These are phyloP conservation scores for Penicillium angulare DNA, from an alignment of 495 filamentous ascomycete genomes.

Conservation along the genomic window DNA sequence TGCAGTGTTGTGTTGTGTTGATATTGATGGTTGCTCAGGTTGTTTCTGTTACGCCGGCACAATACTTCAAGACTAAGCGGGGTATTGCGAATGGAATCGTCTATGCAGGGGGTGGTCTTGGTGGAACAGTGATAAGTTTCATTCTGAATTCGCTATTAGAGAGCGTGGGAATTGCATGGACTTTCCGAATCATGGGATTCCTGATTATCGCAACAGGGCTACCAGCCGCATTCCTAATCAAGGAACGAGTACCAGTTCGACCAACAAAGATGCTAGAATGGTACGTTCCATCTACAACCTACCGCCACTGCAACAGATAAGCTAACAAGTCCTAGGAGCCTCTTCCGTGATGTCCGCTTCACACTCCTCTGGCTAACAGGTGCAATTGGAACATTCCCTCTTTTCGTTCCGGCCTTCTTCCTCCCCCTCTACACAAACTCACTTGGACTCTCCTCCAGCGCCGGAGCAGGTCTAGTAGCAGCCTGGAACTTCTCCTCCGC, in stretches of 20 bases:
- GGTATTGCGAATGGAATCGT: constrained; percentile 59
- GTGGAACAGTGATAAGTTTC: constrained; percentile 50
- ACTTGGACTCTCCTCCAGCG: constrained; percentile 43
- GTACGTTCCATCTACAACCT: constrained; percentile 22
- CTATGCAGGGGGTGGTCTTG: constrained; percentile 53
- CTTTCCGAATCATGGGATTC: constrained; percentile 51
- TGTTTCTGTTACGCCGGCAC: constrained; percentile 47
- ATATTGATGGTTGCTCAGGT: constrained; percentile 34
- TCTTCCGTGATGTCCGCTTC: constrained; percentile 53
- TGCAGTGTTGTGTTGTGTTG: constrained; percentile 2
- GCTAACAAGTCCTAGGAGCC: constrained; percentile 29
- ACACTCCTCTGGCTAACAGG: constrained; percentile 50
- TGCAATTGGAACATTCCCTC: constrained; percentile 58
- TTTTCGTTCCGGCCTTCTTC: constrained; percentile 61
- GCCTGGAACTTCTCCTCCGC: constrained; percentile 57
- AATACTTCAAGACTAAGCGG: constrained; percentile 54
- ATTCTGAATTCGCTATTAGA: constrained; percentile 45
- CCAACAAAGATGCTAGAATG: constrained; percentile 50
- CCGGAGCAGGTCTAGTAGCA: constrained; percentile 53
- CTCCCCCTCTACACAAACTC: constrained; percentile 50
- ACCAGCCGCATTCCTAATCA: constrained; percentile 56
- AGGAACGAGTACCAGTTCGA: constrained; percentile 49
- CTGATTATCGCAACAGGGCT: constrained; percentile 48
- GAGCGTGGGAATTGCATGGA: constrained; percentile 51
- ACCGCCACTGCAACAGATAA: background rate